Evolutionary conservation across 495 filamentous ascomycete species (phyloP).

Genomic region (Niebla homalea): DNA sequence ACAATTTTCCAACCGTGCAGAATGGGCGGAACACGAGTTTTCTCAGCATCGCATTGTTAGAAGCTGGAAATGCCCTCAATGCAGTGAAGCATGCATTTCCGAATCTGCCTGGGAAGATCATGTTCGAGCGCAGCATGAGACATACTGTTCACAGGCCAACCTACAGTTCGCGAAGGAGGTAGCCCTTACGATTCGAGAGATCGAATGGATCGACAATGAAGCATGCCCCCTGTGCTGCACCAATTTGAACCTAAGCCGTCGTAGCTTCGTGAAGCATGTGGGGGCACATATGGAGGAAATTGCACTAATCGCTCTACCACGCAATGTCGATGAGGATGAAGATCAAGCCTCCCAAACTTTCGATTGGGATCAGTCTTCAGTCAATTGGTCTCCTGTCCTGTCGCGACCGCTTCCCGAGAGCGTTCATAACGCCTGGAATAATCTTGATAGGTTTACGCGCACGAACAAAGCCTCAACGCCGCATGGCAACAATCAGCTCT

Average conservation of each 20-base stretch:
- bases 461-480: too few species aligned
- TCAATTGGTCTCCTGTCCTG: too few species aligned
- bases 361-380: too few species aligned
- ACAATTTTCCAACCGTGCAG: slow-evolving; percentile 14
- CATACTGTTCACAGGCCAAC: not conserved
- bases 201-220: not conserved
- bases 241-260: not conserved
- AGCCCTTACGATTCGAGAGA: not conserved
- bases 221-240: slow-evolving; percentile 11
- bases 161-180: not conserved
- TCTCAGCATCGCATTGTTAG: slow-evolving; percentile 11
- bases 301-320: slow-evolving; percentile 10
- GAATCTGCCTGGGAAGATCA: slow-evolving; percentile 5
- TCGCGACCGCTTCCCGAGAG: too few species aligned
- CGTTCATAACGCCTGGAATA: too few species aligned
- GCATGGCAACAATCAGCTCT: too few species aligned
- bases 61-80: slow-evolving; percentile 11
- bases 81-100: not conserved
- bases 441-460: too few species aligned
- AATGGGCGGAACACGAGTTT: slow-evolving; percentile 23
- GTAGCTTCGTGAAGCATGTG: slow-evolving; percentile 12
- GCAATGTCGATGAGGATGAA: not conserved
- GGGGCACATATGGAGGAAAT: slow-evolving; percentile 16
- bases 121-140: not conserved
- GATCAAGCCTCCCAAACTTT: slow-evolving; percentile 6